phyloP scores from a whole-genome alignment of 148 eudicot species.

The Nyssa sinensis region DNA sequence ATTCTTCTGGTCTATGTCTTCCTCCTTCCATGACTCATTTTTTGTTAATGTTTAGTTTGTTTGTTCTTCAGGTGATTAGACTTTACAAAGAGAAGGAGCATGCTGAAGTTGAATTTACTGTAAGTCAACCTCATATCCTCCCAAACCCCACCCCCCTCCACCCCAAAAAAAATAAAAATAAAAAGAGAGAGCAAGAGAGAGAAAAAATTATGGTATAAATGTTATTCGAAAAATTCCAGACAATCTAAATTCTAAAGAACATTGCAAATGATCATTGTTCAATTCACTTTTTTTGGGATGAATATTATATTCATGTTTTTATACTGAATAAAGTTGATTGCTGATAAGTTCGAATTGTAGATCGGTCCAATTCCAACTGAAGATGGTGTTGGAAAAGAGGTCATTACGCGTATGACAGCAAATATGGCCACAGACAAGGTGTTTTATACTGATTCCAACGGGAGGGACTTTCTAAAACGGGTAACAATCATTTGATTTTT shows the following conservation, averaged over 20 bases:
- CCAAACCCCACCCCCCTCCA: too few species aligned
- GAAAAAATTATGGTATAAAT: neutral
- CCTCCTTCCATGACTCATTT: neutral
- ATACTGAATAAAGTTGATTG: constrained; percentile 15
- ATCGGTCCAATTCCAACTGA: constrained; percentile 68
- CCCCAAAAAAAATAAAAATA: too few species aligned
- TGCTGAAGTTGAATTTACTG: constrained; percentile 85
- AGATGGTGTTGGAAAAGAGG: constrained; percentile 65
- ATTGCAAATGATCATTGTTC: neutral
- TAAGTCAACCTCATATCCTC: constrained; percentile 26
- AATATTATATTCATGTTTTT: neutral
- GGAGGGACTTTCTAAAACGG: constrained; percentile 83
- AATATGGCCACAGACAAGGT: constrained; percentile 63
- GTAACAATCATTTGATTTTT: constrained; percentile 28
- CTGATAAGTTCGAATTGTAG: constrained; percentile 45
- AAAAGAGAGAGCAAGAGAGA: too few species aligned
- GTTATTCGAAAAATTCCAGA: neutral
- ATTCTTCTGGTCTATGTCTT: neutral
- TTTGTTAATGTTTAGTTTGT: constrained; percentile 2
- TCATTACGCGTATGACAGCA: constrained; percentile 65
- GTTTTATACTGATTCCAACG: constrained; percentile 88
- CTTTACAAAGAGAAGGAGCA: constrained; percentile 78
- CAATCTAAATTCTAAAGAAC: constrained; percentile 8
- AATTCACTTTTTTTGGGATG: neutral
- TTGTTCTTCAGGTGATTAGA: constrained; percentile 54